phyloP scores from a whole-genome alignment of 2,329 filamentous ascomycete genomes.

The Colletotrichum sp. region DNA sequence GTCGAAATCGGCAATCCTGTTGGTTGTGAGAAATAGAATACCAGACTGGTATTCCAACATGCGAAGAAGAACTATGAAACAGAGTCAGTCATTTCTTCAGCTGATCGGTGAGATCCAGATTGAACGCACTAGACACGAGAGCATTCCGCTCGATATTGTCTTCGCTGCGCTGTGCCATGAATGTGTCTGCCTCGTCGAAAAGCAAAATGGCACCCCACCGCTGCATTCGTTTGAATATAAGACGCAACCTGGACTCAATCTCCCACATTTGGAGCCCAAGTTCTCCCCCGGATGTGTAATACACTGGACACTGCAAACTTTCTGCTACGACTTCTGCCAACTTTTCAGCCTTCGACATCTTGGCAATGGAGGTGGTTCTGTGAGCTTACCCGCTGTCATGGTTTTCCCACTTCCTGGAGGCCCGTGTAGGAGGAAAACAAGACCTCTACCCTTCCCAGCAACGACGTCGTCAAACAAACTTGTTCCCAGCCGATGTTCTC shows the following conservation, averaged over 20 bases:
- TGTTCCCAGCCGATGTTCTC: neutral
- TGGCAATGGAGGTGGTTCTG: neutral
- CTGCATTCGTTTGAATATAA: neutral
- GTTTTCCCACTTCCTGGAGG: neutral
- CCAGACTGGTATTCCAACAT: neutral
- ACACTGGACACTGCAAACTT: neutral
- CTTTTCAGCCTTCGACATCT: neutral
- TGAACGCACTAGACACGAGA: neutral
- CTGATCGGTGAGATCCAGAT: neutral
- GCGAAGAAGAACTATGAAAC: neutral
- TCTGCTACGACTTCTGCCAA: neutral
- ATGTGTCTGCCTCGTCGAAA: neutral
- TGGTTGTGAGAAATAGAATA: neutral
- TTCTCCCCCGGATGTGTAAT: neutral
- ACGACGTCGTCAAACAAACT: neutral
- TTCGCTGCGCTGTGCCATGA: neutral
- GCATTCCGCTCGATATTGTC: neutral
- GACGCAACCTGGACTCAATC: neutral
- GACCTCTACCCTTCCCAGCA: neutral
- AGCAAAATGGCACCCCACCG: neutral
- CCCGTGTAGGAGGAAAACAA: neutral
- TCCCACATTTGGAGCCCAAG: neutral
- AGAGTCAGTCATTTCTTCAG: neutral
- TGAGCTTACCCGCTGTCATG: neutral
- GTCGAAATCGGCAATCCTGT: neutral